Base-by-base conservation (phyloP, 345 rosid species). In the Gossypium mustelinum region DNA sequence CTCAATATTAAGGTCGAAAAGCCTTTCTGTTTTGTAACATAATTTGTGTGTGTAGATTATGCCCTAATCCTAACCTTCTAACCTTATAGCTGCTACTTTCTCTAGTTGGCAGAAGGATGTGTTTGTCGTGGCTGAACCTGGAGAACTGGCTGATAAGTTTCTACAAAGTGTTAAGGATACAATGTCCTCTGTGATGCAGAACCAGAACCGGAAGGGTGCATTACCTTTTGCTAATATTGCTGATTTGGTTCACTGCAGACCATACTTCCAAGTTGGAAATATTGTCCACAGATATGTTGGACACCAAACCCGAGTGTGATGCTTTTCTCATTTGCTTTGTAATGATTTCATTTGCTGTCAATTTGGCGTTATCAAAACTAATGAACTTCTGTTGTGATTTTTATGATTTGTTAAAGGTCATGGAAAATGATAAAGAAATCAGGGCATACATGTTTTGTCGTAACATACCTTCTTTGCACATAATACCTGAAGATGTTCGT, bases 111-210 rank as follows among this genome's bases (percentile, higher is more conserved):
- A 95, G 81, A 95, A 90, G 79, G 99, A 93, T 82, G 99, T 93
- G 27, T 91, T 93, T 83, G 96, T 93, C 77, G 97, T 95, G 66
- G 96, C 97, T 72, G 99, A 95, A 81, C 99, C 99, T 63, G 99
- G 99, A 73, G 99, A 89, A 73, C 89, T 87, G 47, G 94, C 98
- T 0, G 93, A 90, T 76, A 93, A 87, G 85, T 95, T 95, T 81
- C 88, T 95, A 29, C 98, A 82, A 72, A 88, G 86, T 71, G 92
- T 93, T 51, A 95, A 95, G 86, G 61, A 84, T 86, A 91, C 94
- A 81, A 84, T 90, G 79, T 78, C 89, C 71, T 86, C 97, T 12
- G 78, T 85, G 80, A 83, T 82, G 80, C 87, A 76, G 73, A 84
- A 82, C 70, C 83, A 78, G 68, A 87, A 82, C 72, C 81, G 80